Evolutionary conservation across 31 red algal genomes (phyloP).

Genomic region (Bonnemaisonia californica): DNA sequence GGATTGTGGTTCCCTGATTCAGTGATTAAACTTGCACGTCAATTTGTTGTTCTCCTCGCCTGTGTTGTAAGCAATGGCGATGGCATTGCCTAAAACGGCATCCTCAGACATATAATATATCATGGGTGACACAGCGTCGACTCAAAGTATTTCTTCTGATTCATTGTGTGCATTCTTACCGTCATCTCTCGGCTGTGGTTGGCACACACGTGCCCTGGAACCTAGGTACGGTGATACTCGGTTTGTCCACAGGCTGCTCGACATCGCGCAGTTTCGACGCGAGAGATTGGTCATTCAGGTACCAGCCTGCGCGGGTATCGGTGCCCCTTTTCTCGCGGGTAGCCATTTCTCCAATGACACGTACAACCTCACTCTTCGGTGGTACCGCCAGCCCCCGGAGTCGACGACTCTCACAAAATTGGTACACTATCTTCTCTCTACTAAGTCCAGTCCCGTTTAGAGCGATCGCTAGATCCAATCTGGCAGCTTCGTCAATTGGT

Average conservation of each 20-base stretch:
- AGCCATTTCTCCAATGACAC: conserved; percentile 61
- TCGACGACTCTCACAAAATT: conserved; percentile 54
- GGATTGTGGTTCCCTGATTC: no score
- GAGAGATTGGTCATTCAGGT: conserved; percentile 49
- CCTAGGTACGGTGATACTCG: no score
- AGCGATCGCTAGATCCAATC: conserved; percentile 46
- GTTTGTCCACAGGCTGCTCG: not conserved
- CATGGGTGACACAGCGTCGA: no score
- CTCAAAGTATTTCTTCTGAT: no score
- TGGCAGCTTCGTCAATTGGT: conserved; percentile 37
- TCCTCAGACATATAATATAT: no score
- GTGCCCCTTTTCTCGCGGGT: conserved; percentile 59
- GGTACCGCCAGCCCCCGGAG: conserved; percentile 28
- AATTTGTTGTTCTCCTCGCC: no score
- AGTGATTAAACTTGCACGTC: no score
- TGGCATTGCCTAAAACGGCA: no score
- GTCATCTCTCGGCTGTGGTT: no score
- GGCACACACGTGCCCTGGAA: no score
- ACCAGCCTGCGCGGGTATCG: conserved; percentile 51
- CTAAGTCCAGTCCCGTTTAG: conserved; percentile 18
- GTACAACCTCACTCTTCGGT: conserved; percentile 64
- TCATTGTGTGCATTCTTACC: no score
- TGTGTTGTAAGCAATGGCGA: no score
- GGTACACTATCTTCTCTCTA: conserved; percentile 56
- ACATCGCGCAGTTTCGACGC: conserved; percentile 39